These are phyloP conservation scores for Nicotiana tabacum DNA, from an alignment of 257 asterid genomes.

Conservation along the genomic window DNA sequence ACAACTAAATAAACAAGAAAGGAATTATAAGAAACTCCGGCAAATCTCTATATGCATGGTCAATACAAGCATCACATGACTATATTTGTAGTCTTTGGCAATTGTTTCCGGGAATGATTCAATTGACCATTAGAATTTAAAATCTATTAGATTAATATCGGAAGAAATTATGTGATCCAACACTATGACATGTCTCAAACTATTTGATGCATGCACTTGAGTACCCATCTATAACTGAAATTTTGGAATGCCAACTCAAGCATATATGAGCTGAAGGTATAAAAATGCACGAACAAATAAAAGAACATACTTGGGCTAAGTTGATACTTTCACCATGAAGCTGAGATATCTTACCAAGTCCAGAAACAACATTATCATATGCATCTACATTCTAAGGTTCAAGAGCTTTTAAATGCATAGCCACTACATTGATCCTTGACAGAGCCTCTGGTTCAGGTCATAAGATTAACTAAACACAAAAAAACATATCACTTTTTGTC, in stretches of 20 bases:
- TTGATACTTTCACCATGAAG: conserved; percentile 84
- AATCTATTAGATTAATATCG: background rate
- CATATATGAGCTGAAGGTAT: background rate
- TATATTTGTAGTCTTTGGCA: background rate
- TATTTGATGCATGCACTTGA: background rate
- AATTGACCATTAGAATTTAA: background rate
- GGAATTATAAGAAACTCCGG: no score
- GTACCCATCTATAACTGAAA: background rate
- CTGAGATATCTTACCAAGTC: conserved; percentile 88
- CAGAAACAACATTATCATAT: conserved; percentile 91
- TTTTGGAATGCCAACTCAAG: background rate
- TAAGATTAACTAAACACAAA: no score
- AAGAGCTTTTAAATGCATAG: conserved; percentile 56
- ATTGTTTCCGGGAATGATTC: background rate
- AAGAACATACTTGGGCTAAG: conserved; percentile 59
- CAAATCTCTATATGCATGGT: no score
- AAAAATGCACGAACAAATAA: background rate
- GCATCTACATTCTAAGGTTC: conserved; percentile 76
- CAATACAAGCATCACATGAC: background rate
- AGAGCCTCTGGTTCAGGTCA: conserved; percentile 47
- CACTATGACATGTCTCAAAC: background rate
- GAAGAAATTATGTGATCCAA: background rate
- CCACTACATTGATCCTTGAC: conserved; percentile 73
- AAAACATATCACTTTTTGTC: no score
- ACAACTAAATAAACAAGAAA: no score